These are phyloP conservation scores for Perkinsus olseni DNA, from an alignment of 169 alveolate species.

Conservation along the genomic window DNA sequence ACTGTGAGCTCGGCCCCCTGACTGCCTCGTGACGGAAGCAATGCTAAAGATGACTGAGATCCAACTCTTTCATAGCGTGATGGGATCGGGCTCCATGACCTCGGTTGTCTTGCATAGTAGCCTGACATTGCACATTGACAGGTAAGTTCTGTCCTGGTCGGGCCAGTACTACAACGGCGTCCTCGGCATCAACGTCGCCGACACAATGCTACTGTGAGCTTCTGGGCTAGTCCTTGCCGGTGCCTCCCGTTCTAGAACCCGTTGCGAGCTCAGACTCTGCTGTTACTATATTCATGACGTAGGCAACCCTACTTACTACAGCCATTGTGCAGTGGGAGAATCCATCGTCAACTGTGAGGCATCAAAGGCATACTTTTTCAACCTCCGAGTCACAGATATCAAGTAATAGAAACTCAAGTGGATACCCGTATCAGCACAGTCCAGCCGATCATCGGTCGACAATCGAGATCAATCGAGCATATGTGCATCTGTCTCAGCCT, in stretches of 20 bases:
- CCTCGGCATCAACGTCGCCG: neutral
- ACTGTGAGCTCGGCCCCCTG: neutral
- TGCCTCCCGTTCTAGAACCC: too few relatives aligned
- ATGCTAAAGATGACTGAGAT: too few relatives aligned
- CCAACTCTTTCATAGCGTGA: neutral
- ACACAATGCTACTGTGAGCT: neutral
- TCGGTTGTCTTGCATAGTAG: neutral
- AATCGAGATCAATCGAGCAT: neutral
- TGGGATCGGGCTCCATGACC: neutral
- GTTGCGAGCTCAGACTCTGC: too few relatives aligned
- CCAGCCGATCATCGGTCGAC: too few relatives aligned
- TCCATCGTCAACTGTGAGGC: neutral
- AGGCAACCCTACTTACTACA: neutral
- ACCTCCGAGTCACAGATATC: neutral
- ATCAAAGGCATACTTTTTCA: neutral
- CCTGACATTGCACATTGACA: neutral
- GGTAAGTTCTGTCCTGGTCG: neutral
- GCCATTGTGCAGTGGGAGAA: neutral
- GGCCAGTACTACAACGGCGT: neutral
- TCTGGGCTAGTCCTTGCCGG: neutral
- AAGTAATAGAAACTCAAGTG: neutral
- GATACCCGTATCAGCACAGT: neutral
- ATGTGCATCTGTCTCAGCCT: neutral
- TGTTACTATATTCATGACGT: neutral
- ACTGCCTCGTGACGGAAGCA: too few relatives aligned